A percentile compares a stretch with the other conserved stretches of the same genome.
Evolutionary conservation across 495 filamentous ascomycete genomes (phyloP).

Genomic region (Lasiosphaeria hispida): DNA sequence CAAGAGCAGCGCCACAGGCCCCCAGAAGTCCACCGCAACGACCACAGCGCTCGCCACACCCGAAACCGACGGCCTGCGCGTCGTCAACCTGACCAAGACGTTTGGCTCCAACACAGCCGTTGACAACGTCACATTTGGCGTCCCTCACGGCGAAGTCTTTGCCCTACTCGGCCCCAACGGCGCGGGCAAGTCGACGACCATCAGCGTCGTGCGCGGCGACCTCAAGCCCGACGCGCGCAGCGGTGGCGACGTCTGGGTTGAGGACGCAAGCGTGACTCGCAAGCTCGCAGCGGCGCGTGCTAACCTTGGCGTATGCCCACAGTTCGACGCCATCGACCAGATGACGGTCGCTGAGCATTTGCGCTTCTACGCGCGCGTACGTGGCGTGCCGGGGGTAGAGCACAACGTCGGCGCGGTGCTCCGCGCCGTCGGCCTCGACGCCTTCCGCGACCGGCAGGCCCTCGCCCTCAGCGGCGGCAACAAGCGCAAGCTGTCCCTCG

Average conservation of each 20-base stretch:
- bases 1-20: conserved; percentile 36
- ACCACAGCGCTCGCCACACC: conserved; percentile 50
- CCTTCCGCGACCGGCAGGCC: conserved; percentile 61
- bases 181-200: conserved; percentile 83
- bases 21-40: too few species aligned
- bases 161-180: conserved; percentile 86
- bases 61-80: conserved; percentile 64
- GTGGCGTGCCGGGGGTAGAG: conserved; percentile 61
- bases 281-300: conserved; percentile 63
- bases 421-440: conserved; percentile 56
- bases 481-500: conserved; percentile 68
- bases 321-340: conserved; percentile 66
- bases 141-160: conserved; percentile 75
- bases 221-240: conserved; percentile 57
- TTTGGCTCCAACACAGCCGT: conserved; percentile 72
- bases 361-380: conserved; percentile 67
- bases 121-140: conserved; percentile 77
- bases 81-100: conserved; percentile 71
- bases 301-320: conserved; percentile 75
- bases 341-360: conserved; percentile 74
- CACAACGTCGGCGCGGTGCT: conserved; percentile 62
- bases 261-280: conserved; percentile 64
- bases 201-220: conserved; percentile 82
- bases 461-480: conserved; percentile 69
- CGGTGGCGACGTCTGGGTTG: conserved; percentile 69